Evolutionary conservation across 345 rosid species (phyloP).

Genomic region (Gossypium bickii): DNA sequence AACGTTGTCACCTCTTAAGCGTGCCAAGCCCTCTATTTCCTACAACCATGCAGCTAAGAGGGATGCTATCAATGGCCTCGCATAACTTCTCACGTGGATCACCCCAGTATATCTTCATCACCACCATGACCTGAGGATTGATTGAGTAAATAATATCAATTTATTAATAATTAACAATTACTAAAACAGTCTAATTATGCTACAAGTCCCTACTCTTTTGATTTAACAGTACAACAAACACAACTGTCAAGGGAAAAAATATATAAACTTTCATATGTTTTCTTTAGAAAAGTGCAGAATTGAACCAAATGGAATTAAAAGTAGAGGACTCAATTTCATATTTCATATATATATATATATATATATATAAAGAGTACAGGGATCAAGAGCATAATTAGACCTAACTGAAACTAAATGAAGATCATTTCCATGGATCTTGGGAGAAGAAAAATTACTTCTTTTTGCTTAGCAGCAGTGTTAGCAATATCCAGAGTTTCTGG

Average conservation of each 20-base stretch:
- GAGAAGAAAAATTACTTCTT: not conserved
- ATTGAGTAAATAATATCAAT: not conserved
- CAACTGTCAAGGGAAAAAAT: no score
- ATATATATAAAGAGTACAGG: no score
- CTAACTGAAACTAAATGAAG: not conserved
- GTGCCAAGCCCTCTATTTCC: conserved; percentile 73
- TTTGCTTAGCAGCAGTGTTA: not conserved
- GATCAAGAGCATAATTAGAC: no score
- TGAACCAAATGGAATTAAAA: no score
- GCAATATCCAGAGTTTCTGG: conserved; percentile 9
- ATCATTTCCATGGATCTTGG: not conserved
- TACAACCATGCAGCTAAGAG: conserved; percentile 49
- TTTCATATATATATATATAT: no score
- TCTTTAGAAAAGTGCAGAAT: no score
- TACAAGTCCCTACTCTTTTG: no score
- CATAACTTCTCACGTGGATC: conserved; percentile 66
- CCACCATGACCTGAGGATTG: conserved; percentile 23
- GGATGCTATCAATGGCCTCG: conserved; percentile 60
- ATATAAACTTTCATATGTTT: no score
- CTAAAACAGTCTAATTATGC: no score
- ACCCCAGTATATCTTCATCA: conserved; percentile 63
- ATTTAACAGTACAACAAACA: no score
- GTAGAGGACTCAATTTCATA: no score
- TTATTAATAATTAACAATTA: no score
- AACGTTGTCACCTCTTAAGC: conserved; percentile 43